Evolutionary conservation across 140 eudicot genomes (phyloP).

Genomic region (Anethum foeniculum): DNA sequence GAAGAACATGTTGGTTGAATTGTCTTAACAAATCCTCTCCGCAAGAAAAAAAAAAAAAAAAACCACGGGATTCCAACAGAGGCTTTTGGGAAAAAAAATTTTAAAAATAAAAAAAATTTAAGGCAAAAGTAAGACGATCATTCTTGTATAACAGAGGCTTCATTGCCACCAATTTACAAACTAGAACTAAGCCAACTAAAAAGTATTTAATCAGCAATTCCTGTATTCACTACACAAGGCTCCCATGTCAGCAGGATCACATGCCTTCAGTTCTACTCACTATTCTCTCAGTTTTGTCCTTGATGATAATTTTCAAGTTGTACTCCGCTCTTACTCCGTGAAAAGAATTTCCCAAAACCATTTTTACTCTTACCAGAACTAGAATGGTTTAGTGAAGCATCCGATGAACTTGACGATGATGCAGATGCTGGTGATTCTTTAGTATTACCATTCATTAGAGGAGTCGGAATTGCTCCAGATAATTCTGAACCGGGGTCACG

Average conservation of each 20-base stretch:
- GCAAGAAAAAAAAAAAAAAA: no score
- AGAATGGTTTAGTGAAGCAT: conserved; percentile 25
- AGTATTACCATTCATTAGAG: conserved; percentile 20
- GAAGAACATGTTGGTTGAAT: no score
- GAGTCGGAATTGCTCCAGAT: conserved; percentile 13
- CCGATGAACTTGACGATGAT: conserved; percentile 50
- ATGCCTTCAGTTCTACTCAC: neutral
- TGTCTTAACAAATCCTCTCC: no score
- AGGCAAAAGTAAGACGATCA: neutral
- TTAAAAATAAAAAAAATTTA: neutral
- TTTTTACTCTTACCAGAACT: conserved; percentile 41
- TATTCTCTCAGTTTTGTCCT: conserved; percentile 13
- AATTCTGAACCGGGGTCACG: conserved; percentile 28
- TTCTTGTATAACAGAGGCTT: neutral
- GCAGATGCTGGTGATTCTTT: conserved; percentile 38
- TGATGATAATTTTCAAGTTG: conserved; percentile 36
- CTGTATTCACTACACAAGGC: neutral
- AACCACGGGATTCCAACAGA: no score
- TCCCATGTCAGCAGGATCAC: neutral
- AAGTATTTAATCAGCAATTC: conserved; percentile 39
- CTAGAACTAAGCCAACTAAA: conserved; percentile 27
- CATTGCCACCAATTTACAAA: conserved; percentile 1
- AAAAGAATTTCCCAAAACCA: conserved; percentile 65
- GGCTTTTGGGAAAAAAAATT: neutral
- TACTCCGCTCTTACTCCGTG: conserved; percentile 50